Base-by-base conservation (phyloP, 2,329 filamentous ascomycete species). In the Colletotrichum costaricense region DNA sequence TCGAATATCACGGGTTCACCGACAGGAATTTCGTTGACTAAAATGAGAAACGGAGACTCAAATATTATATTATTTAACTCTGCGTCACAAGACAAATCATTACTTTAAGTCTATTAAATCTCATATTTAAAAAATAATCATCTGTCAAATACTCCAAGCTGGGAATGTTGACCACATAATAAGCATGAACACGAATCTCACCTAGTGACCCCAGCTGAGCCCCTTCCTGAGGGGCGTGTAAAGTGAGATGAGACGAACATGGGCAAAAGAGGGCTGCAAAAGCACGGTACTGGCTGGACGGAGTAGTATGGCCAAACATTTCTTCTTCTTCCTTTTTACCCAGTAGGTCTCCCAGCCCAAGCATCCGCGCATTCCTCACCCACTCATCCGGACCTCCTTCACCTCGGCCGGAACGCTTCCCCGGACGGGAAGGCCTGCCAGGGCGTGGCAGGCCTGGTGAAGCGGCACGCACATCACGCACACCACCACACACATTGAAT, bases 141-240 rank as follows among this genome's bases (percentile, higher is more conserved):
- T 60, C 14, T 54, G 30, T 22, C 9, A 42, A 16, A 42, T 42
- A 42, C 5, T 42, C 38, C 6, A 16, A 24, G 19, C 16, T 22
- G 38, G 49, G 49, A 63, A 52, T 62, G 63, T 5, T 58, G 59
- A 33, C 69, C 65, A 68, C 52, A 63, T 24, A 72, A 72, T 72
- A 72, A 72, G 69, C 69, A 72, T 72, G 68, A 72, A 63, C 69
- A 72, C 69, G 63, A 54, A 72, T 68, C 69, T 72, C 64, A 72
- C 38, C 26, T 46, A 33, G 56, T 28, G 57, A 56, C 38, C n/a
- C 54, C 35, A 52, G 52, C 52, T 38, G 28, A n/a, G 14, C 49
- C 49, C 58, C 33, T 22, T 22, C 4, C 42, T 14, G 55, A n/a
- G 60, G 52, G 69, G 69, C 58, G 69, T 72, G 65, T 54, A 16